Percentiles rank a stretch among this genome's conserved stretches.
Conservation (phyloP, 2,329 filamentous ascomycete genomes). For the Xylaria sp. region DNA sequence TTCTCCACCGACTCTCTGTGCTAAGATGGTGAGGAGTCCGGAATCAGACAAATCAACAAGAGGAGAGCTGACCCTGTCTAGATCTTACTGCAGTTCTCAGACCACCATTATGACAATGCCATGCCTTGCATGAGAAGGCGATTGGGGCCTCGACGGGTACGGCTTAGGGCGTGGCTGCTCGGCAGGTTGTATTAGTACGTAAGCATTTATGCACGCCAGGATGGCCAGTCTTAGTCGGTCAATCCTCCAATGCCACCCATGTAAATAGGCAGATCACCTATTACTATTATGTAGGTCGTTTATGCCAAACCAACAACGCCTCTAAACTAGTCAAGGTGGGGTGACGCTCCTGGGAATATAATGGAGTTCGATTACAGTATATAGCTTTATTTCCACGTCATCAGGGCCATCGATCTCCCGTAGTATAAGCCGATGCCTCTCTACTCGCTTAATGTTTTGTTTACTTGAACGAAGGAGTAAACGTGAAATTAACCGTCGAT, state of each 20-base stretch:
- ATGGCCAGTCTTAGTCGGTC: conserved; percentile 14
- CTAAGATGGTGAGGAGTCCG: conserved; percentile 3
- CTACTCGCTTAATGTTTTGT: conserved; percentile 12
- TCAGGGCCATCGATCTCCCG: neutral
- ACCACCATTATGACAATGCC: conserved; percentile 8
- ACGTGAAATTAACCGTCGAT: conserved; percentile 7
- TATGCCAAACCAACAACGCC: conserved; percentile 22
- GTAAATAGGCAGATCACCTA: conserved; percentile 5
- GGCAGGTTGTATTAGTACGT: conserved; percentile 21
- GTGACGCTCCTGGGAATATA: conserved; percentile 21
- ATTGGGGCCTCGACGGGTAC: conserved; percentile 12
- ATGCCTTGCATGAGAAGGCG: neutral
- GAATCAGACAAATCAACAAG: conserved; percentile 12
- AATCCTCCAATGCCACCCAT: conserved; percentile 29
- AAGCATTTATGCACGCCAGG: conserved; percentile 30
- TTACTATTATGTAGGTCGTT: conserved; percentile 14
- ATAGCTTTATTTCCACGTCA: conserved; percentile 22
- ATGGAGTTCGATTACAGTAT: conserved; percentile 22
- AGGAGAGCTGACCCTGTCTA: conserved; percentile 24
- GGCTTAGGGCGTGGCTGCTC: conserved; percentile 13
- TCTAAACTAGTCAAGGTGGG: conserved; percentile 21
- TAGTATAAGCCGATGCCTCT: conserved; percentile 10
- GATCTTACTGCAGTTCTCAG: conserved; percentile 25
- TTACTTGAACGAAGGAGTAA: conserved; percentile 12
- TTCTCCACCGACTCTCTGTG: conserved; percentile 16